These are phyloP conservation scores for Calvatia gigantea DNA, from an alignment of 768 basidiomycete species.

Conservation along the genomic window DNA sequence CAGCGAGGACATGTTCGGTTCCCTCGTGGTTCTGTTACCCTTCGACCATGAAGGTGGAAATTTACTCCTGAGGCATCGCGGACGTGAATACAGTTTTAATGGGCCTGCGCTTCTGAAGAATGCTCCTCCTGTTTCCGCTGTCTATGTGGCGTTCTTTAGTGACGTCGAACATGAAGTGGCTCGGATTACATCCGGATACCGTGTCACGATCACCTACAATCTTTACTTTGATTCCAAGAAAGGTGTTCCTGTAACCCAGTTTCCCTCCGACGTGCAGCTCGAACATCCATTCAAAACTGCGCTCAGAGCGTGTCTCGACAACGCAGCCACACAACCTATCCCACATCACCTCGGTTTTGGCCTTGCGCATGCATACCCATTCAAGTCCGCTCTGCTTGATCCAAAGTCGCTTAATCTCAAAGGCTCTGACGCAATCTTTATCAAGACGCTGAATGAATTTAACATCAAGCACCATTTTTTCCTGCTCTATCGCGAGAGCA, in stretches of 20 bases:
- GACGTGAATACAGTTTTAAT: constrained; percentile 26
- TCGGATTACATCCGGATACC: constrained; percentile 31
- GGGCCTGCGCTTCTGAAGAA: constrained; percentile 31
- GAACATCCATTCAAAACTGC: constrained; percentile 28
- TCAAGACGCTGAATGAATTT: background rate
- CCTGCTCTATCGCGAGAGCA: background rate
- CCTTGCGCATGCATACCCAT: constrained; percentile 28
- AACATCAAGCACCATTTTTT: background rate
- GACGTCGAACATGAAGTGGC: constrained; percentile 39
- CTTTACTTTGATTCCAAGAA: constrained; percentile 24
- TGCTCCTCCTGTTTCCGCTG: no score
- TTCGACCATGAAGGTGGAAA: constrained; percentile 39
- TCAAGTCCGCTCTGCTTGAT: background rate
- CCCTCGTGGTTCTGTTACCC: constrained; percentile 44
- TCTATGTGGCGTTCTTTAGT: constrained; percentile 32
- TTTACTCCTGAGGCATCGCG: constrained; percentile 30
- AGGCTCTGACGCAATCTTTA: background rate
- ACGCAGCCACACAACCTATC: no score
- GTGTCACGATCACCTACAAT: constrained; percentile 40
- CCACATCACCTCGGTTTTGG: constrained; percentile 33
- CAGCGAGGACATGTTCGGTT: constrained; percentile 41
- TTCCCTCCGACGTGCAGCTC: constrained; percentile 13
- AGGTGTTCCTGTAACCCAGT: constrained; percentile 22
- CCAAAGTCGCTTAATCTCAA: background rate
- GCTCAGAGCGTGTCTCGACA: no score